phyloP scores from a whole-genome alignment of 805 yeast genomes.

The Candida morakotiae region DNA sequence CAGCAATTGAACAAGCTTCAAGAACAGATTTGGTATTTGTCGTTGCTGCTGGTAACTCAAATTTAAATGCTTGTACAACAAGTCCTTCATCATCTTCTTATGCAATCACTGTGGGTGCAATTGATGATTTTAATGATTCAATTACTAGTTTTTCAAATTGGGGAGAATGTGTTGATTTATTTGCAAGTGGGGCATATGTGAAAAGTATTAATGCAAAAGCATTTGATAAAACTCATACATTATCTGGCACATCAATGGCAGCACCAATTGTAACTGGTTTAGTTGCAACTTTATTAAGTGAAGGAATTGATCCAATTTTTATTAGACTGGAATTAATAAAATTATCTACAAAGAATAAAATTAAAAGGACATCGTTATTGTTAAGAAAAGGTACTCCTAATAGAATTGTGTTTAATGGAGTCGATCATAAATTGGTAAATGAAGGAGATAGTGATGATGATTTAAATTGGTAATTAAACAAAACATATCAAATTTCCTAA shows the following conservation, averaged over 20 bases:
- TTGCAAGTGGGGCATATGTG: slow-evolving; percentile 76
- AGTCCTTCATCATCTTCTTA: slow-evolving; percentile 78
- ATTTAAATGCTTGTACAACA: slow-evolving; percentile 71
- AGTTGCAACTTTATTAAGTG: slow-evolving; percentile 49
- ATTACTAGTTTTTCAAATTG: slow-evolving; percentile 81
- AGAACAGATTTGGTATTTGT: slow-evolving; percentile 67
- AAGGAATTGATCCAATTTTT: slow-evolving; percentile 43
- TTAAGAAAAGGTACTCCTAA: slow-evolving; percentile 59
- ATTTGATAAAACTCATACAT: slow-evolving; percentile 19
- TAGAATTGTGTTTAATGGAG: slow-evolving; percentile 39
- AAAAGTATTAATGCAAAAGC: slow-evolving; percentile 46
- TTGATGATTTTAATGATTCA: slow-evolving; percentile 67
- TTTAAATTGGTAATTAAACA: background rate
- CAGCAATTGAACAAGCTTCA: slow-evolving; percentile 72
- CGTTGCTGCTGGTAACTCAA: slow-evolving; percentile 86
- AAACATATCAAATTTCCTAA: too few species aligned
- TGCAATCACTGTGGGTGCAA: slow-evolving; percentile 83
- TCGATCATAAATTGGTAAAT: slow-evolving; percentile 10
- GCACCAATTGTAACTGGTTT: slow-evolving; percentile 69
- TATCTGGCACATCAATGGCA: slow-evolving; percentile 81
- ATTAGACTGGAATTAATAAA: slow-evolving; percentile 41
- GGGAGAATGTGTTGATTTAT: slow-evolving; percentile 84
- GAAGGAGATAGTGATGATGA: slow-evolving; percentile 7
- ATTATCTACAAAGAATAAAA: slow-evolving; percentile 43
- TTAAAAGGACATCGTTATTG: slow-evolving; percentile 42